Percentiles rank a stretch among this genome's conserved stretches.
phyloP scores from a whole-genome alignment of 139 green algal species.

The Closterium sp. region DNA sequence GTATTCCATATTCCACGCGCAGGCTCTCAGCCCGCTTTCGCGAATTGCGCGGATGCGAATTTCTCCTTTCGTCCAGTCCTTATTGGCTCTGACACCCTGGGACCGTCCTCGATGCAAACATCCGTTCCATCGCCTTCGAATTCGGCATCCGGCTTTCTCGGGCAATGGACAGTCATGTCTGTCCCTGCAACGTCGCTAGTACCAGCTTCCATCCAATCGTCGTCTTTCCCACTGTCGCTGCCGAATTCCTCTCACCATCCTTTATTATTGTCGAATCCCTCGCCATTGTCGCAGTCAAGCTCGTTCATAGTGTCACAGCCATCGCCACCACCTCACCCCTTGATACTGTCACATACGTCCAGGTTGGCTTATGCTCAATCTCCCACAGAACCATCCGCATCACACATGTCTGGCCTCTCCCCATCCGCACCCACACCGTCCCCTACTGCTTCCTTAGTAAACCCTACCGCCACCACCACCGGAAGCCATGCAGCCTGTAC shows the following conservation, averaged over 20 bases:
- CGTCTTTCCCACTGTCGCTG: not conserved
- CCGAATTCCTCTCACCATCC: not conserved
- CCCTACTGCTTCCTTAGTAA: not conserved
- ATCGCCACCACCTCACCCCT: not conserved
- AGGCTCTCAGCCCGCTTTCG: not conserved
- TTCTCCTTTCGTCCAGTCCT: not conserved
- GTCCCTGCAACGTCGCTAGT: not conserved
- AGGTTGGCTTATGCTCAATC: not conserved
- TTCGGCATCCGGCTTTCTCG: not conserved
- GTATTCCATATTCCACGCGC: not conserved
- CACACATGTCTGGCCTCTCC: not conserved
- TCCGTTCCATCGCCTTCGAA: not conserved
- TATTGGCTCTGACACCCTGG: not conserved
- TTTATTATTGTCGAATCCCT: not conserved
- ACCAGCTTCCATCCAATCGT: not conserved
- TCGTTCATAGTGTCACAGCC: not conserved
- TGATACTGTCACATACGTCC: not conserved
- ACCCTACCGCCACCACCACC: not conserved
- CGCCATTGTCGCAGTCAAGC: not conserved
- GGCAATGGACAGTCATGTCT: not conserved
- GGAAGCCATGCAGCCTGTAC: not conserved
- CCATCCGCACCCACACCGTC: not conserved
- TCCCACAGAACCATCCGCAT: not conserved
- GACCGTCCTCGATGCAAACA: not conserved
- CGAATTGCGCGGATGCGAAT: not conserved